Base-by-base conservation (phyloP, 176 grass and related monocot genomes). In the Triticum aestivum region DNA sequence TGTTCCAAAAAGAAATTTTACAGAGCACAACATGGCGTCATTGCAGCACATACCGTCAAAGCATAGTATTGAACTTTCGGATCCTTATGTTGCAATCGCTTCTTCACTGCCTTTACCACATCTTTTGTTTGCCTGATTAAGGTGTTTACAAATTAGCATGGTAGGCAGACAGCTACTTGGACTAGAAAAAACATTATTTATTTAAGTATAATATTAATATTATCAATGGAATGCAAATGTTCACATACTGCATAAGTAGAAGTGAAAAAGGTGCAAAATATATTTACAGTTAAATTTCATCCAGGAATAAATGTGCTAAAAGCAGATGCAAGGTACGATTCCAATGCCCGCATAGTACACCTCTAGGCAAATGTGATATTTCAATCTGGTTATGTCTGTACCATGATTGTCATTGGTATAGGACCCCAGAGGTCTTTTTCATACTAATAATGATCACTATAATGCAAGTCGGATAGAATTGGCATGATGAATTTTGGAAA, bases 91-190 rank as follows among this genome's bases (percentile, higher is more conserved):
- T 96, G 92, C 52, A 99, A 83, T 33, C 94, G 80, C 68, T 99
- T 99, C 65, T 92, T 96, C 73, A 94, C 78, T 71, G 87, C 90
- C 89, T 94, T 96, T 65, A 96, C 85, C 41, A 90, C 92, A 73
- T 94, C 92, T 66, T 96, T 99, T 26, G 90, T 90, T 81, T 96
- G 92, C 97, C 97, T 99, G 82, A 88, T 83, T 85, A 64, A 94
- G 17, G 58, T 49, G 9, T 65, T 51, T 38, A 86, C 30, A 39
- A 74, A 26, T 69, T 70, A 52, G 33, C 24, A 80, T 62, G 35
- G 45, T 82, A 72, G 75, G 79, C 11, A 65, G 34, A 75, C 20
- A 82, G 47, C 18, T 85, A 81, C 35, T 67, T n/a, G 61, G 69
- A 42, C 13, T 3, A 47, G 15, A 45, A 75, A 71, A 83, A 41